A percentile compares a stretch with the other conserved stretches of the same genome.
phyloP scores from a whole-genome alignment of 495 filamentous ascomycete genomes.

The Diplogelasinospora grovesii region DNA sequence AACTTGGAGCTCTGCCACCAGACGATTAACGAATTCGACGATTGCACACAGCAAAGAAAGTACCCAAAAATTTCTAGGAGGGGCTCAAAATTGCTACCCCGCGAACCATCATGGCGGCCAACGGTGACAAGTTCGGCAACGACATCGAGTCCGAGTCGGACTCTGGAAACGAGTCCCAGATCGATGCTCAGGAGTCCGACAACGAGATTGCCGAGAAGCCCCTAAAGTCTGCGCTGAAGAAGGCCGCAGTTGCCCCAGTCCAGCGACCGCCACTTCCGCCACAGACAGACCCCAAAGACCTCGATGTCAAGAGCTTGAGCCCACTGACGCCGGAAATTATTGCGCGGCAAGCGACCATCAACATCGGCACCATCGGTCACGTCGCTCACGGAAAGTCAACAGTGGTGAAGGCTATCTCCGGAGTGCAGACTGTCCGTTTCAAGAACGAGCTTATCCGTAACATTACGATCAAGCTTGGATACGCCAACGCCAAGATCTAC shows the following conservation, averaged over 20 bases:
- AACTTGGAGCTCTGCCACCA: too few species aligned
- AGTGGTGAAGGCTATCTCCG: slow-evolving; percentile 97
- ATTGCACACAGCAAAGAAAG: too few species aligned
- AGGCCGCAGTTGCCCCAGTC: slow-evolving; percentile 33
- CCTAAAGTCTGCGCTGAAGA: slow-evolving; percentile 43
- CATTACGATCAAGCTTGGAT: slow-evolving; percentile 99
- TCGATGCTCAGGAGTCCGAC: slow-evolving; percentile 30
- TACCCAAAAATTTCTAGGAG: slow-evolving; percentile 6
- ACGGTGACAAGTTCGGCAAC: slow-evolving; percentile 43
- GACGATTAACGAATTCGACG: neutral
- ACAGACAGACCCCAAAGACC: slow-evolving; percentile 80
- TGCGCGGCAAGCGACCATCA: slow-evolving; percentile 93
- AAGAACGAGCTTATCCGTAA: slow-evolving; percentile 99
- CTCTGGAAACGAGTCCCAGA: slow-evolving; percentile 39
- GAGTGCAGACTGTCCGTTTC: slow-evolving; percentile 97
- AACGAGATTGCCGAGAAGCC: slow-evolving; percentile 37
- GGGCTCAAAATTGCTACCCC: slow-evolving; percentile 19
- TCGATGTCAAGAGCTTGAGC: slow-evolving; percentile 70
- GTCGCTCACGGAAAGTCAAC: slow-evolving; percentile 98
- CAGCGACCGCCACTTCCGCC: slow-evolving; percentile 60
- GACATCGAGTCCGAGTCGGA: slow-evolving; percentile 43
- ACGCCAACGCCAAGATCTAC: slow-evolving; percentile 99
- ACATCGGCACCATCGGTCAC: slow-evolving; percentile 97
- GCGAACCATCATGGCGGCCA: slow-evolving; percentile 35
- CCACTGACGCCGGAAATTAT: slow-evolving; percentile 96